phyloP scores from a whole-genome alignment of 768 basidiomycete genomes.

The Pleurotus ostreatus region DNA sequence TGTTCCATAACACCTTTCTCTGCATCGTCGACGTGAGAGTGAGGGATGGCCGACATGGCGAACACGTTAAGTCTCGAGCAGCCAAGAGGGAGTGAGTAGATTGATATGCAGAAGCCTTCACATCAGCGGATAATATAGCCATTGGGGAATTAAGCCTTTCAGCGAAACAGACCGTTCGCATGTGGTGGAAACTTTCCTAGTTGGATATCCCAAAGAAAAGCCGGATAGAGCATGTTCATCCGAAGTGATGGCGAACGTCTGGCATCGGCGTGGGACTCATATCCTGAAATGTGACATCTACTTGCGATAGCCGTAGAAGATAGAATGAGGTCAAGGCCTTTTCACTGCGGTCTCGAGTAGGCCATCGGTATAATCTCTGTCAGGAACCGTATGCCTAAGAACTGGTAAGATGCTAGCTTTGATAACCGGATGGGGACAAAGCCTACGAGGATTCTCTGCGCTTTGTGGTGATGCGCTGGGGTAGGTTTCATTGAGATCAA shows the following conservation, averaged over 20 bases:
- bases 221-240: slow-evolving; percentile 8
- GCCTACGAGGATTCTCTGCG: no score
- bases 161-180: slow-evolving; percentile 4
- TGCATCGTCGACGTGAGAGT: slow-evolving; percentile 6
- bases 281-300: not conserved
- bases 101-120: slow-evolving; percentile 1
- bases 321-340: not conserved
- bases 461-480: no score
- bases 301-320: not conserved
- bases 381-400: not conserved
- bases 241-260: slow-evolving; percentile 9
- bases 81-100: not conserved
- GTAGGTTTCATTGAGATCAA: no score
- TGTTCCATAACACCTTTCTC: slow-evolving; percentile 5
- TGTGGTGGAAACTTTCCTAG: slow-evolving; percentile 1
- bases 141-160: not conserved
- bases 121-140: slow-evolving; percentile 7
- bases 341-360: not conserved
- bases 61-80: not conserved
- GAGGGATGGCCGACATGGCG: not conserved
- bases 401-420: not conserved
- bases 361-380: not conserved
- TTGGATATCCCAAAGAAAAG: slow-evolving; percentile 7
- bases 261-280: slow-evolving; percentile 8
- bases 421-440: not conserved